These are phyloP conservation scores for Penicillium sp. DNA, from an alignment of 2,329 filamentous ascomycete species.

Conservation along the genomic window DNA sequence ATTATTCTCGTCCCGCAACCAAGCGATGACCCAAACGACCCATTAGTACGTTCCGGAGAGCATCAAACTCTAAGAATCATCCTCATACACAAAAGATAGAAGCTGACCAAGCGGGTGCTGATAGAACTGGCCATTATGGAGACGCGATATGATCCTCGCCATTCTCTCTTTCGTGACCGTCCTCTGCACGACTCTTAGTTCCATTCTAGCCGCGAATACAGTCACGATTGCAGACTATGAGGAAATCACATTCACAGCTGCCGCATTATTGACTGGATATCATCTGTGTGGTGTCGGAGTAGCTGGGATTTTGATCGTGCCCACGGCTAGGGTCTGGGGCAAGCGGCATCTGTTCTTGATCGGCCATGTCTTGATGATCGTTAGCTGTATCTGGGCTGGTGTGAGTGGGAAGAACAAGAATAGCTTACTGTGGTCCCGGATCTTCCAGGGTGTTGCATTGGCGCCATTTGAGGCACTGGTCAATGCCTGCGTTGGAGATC, in stretches of 20 bases:
- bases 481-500: slow-evolving; percentile 82
- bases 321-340: slow-evolving; percentile 85
- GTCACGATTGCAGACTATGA: slow-evolving; percentile 72
- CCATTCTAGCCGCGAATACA: slow-evolving; percentile 85
- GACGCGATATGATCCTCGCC: slow-evolving; percentile 75
- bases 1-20: slow-evolving; percentile 89
- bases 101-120: not conserved
- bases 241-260: slow-evolving; percentile 64
- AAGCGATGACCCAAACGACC: slow-evolving; percentile 86
- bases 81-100: not conserved
- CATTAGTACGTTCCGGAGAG: slow-evolving; percentile 56
- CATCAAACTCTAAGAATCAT: slow-evolving; percentile 30
- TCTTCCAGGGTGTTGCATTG: slow-evolving; percentile 81
- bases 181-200: slow-evolving; percentile 78
- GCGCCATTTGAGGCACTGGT: slow-evolving; percentile 89
- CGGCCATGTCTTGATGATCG: slow-evolving; percentile 70
- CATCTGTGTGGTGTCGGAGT: slow-evolving; percentile 80
- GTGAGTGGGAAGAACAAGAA: slow-evolving; percentile 65
- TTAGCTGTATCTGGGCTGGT: slow-evolving; percentile 76
- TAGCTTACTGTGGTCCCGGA: slow-evolving; percentile 72
- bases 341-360: slow-evolving; percentile 85
- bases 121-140: slow-evolving; percentile 82
- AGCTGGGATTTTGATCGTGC: slow-evolving; percentile 80
- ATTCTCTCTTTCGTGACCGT: slow-evolving; percentile 77
- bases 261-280: slow-evolving; percentile 82